Conservation (phyloP, 129 eudicot genomes). For the Flaveria brownii region DNA sequence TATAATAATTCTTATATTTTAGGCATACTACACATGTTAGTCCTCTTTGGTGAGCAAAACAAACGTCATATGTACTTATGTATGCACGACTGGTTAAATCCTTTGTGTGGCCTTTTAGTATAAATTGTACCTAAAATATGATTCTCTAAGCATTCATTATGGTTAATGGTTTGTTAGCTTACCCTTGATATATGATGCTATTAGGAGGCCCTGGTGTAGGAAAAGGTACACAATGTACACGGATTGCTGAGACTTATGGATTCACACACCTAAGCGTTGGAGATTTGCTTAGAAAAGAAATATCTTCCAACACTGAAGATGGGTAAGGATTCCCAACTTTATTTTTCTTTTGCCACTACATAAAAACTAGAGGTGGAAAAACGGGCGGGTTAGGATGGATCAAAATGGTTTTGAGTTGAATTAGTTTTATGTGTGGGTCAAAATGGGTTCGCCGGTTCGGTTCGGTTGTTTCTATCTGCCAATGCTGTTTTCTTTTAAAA, state of each 20-base stretch:
- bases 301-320: conserved; percentile 61
- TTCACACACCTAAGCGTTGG: conserved; percentile 92
- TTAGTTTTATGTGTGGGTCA: background rate
- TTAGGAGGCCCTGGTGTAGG: conserved; percentile 98
- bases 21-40: background rate
- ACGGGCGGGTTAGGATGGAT: background rate
- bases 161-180: conserved; percentile 16
- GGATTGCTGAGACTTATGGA: conserved; percentile 73
- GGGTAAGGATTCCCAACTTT: conserved; percentile 48
- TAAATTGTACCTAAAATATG: conserved; percentile 6
- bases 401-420: background rate
- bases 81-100: background rate
- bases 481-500: no score
- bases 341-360: conserved; percentile 2
- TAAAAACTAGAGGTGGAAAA: background rate
- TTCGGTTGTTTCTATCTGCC: background rate
- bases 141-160: conserved; percentile 7
- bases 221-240: conserved; percentile 87
- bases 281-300: conserved; percentile 76
- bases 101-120: background rate
- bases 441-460: background rate
- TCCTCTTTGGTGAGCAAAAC: background rate
- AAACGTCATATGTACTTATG: background rate
- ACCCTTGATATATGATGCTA: conserved; percentile 24
- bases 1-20: background rate